Evolutionary conservation across 2,329 filamentous ascomycete genomes (phyloP), one percentile per base, ranked within the genome.

Genomic region (Cadophora sp.): DNA sequence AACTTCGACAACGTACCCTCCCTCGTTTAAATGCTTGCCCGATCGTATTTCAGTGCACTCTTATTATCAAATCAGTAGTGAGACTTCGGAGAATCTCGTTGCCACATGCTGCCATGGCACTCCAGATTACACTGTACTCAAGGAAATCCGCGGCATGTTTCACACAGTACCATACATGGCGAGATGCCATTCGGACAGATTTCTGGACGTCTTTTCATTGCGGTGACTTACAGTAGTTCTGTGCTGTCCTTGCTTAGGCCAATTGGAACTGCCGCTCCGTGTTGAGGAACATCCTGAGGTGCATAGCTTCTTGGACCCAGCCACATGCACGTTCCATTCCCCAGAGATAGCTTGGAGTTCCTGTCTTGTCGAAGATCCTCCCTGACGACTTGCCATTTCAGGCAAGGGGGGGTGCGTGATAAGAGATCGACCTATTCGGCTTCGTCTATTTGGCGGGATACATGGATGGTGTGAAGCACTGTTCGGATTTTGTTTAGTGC

Each of bases 141-240:
- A 40, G 56, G 56, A 34, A 22, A 59, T 2, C 22, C 22, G n/a
- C 56, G 22, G 9, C 22, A 22, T 40, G 56, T 59, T 59, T 12
- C 31, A 59, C 56, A 26, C 22, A 26, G 56, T 59, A 26, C 22
- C 31, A 40, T 34, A 43, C 56, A 43, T 59, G 56, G 56, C 34
- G 34, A 59, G 34, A 59, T 43, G 56, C 56, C 4, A 43, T 22
- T 26, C 11, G 34, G 31, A 27, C 22, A 59, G n/a, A n/a, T n/a
- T n/a, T 27, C 22, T 59, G 11, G 12, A 43, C 22, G 4, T 26
- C 55, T 8, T 37, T 24, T 22, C 19, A 4, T 59, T 8, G 12
- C 56, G 34, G 40, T 16, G 27, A 31, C 43, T 29, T 31, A 48
- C 59, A 29, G 16, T 31, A 29, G 40, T 31, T 50, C 34, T 62